Conservation (phyloP, 106 monocot species). For the Dendrobium nobile region DNA sequence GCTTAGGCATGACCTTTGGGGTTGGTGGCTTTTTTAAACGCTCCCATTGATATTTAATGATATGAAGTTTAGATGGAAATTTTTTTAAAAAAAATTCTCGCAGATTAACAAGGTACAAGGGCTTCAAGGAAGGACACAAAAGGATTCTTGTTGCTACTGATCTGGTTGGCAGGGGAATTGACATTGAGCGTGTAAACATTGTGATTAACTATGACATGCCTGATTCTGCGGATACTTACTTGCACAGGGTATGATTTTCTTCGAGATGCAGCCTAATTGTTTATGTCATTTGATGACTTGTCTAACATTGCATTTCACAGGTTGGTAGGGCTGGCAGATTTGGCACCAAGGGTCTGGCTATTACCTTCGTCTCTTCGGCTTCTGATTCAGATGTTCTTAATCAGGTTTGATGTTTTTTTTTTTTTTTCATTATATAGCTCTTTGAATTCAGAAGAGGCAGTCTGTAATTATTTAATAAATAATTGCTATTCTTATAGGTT, state of each 20-base stretch:
- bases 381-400: conserved; percentile 95
- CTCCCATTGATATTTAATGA: too few relatives aligned
- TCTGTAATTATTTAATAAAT: not conserved
- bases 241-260: conserved; percentile 64
- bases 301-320: conserved; percentile 11
- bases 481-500: conserved; percentile 34
- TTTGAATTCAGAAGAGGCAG: not conserved
- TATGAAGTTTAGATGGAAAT: not conserved
- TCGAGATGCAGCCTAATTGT: not conserved
- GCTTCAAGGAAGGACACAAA: conserved; percentile 97
- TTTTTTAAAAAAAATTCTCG: not conserved
- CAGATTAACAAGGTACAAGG: conserved; percentile 95
- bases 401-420: conserved; percentile 36
- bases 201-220: conserved; percentile 99
- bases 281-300: not conserved
- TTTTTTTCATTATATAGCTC: not conserved
- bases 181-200: conserved; percentile 99
- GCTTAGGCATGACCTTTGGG: too few relatives aligned
- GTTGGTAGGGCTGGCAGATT: conserved; percentile 90
- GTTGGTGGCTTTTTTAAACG: too few relatives aligned
- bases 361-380: conserved; percentile 94
- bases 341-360: conserved; percentile 97
- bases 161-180: conserved; percentile 95
- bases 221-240: conserved; percentile 95
- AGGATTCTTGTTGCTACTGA: conserved; percentile 95